Evolutionary conservation across 2,329 filamentous ascomycete genomes (phyloP), one percentile per base, ranked within the genome.

Genomic region (Botrytis paeoniae): DNA sequence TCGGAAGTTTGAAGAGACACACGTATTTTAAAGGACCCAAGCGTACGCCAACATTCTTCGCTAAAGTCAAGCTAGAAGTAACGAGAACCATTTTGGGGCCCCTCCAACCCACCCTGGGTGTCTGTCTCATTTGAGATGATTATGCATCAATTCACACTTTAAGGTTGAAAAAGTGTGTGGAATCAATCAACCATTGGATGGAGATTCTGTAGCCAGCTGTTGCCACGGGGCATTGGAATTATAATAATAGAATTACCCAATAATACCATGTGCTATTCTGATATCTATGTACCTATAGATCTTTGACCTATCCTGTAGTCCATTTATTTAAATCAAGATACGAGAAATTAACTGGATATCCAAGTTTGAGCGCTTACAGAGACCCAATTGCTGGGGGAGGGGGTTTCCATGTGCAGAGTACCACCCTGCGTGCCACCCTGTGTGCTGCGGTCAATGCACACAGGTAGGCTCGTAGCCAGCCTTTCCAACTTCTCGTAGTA

Each of bases 401-500:
- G 39, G 25, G 18, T 63, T 43, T 43, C 5, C 20, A 43, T 63
- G 39, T 45, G 6, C 37, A 57, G 51, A 57, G 51, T 29, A 18
- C 14, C 48, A 54, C 48, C 48, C 51, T 54, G 51, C 51, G 51
- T 54, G 41, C 41, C 41, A 43, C 41, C 16, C 41, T 43, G 41
- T 43, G 41, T 48, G n/a, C 51, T 32, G 51, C n/a, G 37, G 61
- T 63, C 37, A 39, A 54, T 54, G 45, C 51, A 32, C 25, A 57
- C 37, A 29, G 51, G n/a, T 57, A 57, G n/a, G n/a, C 51, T 54
- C 25, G 25, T n/a, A 57, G 51, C 51, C 51, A 59, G 66, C 66
- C 66, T 69, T 57, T 69, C 37, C 51, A 61, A 61, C n/a, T 62
- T 45, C 25, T 70, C 39, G n/a, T n/a, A 20, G 68, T 70, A 62